Base-by-base conservation (phyloP, 345 rosid genomes). In the Populus euphratica region DNA sequence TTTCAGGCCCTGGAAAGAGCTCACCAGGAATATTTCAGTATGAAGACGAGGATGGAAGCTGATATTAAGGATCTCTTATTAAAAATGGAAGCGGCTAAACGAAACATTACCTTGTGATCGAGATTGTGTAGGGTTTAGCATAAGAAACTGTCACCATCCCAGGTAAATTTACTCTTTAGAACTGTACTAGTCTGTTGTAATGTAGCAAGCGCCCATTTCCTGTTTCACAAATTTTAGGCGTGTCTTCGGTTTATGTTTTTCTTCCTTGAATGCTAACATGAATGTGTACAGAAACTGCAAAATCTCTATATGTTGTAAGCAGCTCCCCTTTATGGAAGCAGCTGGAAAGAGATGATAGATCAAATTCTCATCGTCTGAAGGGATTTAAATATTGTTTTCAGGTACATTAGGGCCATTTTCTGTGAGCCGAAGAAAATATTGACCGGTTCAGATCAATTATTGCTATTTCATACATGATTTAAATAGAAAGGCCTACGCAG, bases 11-110 rank as follows among this genome's bases (percentile, higher is more conserved):
- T 91, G 65, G 95, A 96, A 76, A 90, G 91, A 82, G 94, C 97
- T 33, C 90, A 89, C 68, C 87, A 81, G 54, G 98, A 93, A 25
- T 95, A 92, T 79, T 88, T 82, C 59, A 83, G 83, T 52, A 88
- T 93, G 98, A 96, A 88, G 89, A 83, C 82, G 85, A 91, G 98
- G 81, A 93, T 93, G 98, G 97, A 93, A 86, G 87, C 91, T 18
- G 99, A 96, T 78, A 92, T 96, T 71, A 93, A 90, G 75, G 94
- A 90, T 81, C 88, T 93, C 20, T 80, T 93, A 68, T 65, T 86
- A 86, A 92, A 89, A 86, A 90, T 96, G 97, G 99, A 96, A 85
- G 87, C 93, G 35, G 90, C 98, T 29, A 92, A 86, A 76, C 88
- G 86, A 70, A 91, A 89, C 74, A 83, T 92, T 61, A 78, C 91